Percentiles rank a stretch among this genome's conserved stretches.
phyloP scores from a whole-genome alignment of 2,329 filamentous ascomycete genomes.

The Apiospora malaysiana region DNA sequence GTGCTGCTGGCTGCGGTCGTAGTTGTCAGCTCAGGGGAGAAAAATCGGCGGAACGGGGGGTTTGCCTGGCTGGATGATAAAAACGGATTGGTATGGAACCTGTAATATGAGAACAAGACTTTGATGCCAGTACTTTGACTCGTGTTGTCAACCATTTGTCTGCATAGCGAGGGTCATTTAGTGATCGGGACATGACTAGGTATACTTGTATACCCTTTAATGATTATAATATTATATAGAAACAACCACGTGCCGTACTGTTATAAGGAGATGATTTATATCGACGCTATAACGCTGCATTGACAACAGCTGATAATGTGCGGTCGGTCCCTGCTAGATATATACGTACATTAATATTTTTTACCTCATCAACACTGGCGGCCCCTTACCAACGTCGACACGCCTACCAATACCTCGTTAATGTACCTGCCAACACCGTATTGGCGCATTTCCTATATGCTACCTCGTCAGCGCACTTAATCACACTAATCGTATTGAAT shows the following conservation, averaged over 20 bases:
- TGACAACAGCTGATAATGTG: too few species aligned
- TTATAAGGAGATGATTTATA: too few species aligned
- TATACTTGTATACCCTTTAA: not conserved
- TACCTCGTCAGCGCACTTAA: too few species aligned
- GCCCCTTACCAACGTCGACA: too few species aligned
- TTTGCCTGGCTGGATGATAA: not conserved
- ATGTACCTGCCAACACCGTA: too few species aligned
- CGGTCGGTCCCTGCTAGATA: too few species aligned
- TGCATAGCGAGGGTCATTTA: not conserved
- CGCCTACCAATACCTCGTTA: too few species aligned
- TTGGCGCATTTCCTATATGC: too few species aligned
- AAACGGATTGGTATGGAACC: not conserved
- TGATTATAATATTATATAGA: conserved; percentile 3
- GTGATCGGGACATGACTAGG: not conserved
- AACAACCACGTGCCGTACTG: not conserved
- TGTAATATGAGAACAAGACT: conserved; percentile 4
- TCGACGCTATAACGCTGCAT: too few species aligned
- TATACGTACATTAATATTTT: too few species aligned
- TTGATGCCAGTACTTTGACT: not conserved
- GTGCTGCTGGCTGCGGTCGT: conserved; percentile 51
- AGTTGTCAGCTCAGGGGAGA: conserved; percentile 1
- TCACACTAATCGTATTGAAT: too few species aligned
- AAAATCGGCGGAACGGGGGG: not conserved
- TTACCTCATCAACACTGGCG: too few species aligned
- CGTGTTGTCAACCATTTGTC: not conserved